Evolutionary conservation across 2,329 filamentous ascomycete genomes (phyloP), one percentile per base, ranked within the genome.

Genomic region (Ascosphaera aggregata): DNA sequence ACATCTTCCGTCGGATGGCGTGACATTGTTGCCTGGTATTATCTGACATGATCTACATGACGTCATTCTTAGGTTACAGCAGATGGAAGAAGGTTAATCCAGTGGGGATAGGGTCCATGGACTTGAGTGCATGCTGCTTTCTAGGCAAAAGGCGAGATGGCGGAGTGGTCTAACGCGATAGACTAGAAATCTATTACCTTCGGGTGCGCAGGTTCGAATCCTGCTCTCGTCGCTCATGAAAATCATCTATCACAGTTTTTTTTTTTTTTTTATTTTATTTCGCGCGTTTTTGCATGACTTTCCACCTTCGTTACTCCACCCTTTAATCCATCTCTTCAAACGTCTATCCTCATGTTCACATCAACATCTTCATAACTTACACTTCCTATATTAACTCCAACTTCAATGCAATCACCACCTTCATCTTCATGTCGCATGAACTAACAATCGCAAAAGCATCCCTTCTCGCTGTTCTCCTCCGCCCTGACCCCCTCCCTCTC

Each of bases 371-470:
- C 22, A 27, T 27, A 7, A 7, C 22, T 7, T 27, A n/a, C n/a
- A n/a, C n/a, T n/a, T n/a, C n/a, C n/a, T n/a, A n/a, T n/a, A n/a
- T n/a, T n/a, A n/a, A n/a, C n/a, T n/a, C 22, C 13, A 7, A 27
- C 22, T 27, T 27, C 22, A 27, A 7, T 13, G 7, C 22, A 7
- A 7, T 27, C 22, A 7, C 13, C 22, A 7, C 13, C 22, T 27
- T 27, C 22, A 7, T 27, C 22, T 27, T 13, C 22, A 7, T 13
- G 7, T 27, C 22, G 13, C 22, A 7, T 58, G 22, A 27, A 7
- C 22, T 85, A 43, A 76, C 75, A 49, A 80, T 86, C 47, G 74
- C 78, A 44, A 85, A 81, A 60, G 78, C 80, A 32, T 71, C 77
- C n/a, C 71, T 89, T 46, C 71, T 74, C 4, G 78, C 77, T 18